A percentile compares a stretch with the other conserved stretches of the same genome.
These are phyloP conservation scores for Hypseocharis bilobata DNA, from an alignment of 441 rosid species.

Conservation along the genomic window DNA sequence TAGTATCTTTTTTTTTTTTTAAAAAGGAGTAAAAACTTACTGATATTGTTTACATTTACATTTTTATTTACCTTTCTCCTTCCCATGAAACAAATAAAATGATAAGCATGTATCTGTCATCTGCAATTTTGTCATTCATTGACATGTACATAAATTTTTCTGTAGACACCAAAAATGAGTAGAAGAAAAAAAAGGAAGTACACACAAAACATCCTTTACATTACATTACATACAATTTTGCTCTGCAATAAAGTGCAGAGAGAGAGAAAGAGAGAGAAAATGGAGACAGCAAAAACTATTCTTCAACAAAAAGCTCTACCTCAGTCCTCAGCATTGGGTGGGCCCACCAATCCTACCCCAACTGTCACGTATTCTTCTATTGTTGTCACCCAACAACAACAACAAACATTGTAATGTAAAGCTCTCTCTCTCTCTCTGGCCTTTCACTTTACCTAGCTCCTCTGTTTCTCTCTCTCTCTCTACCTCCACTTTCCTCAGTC, in stretches of 20 bases:
- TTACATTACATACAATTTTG: background rate
- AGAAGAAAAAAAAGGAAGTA: background rate
- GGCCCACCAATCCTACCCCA: slow-evolving; percentile 28
- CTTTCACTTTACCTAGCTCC: slow-evolving; percentile 28
- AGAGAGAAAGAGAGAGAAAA: background rate
- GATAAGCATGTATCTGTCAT: too few species aligned
- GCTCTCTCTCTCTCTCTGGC: slow-evolving; percentile 18
- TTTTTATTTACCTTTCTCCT: too few species aligned
- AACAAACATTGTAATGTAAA: too few species aligned
- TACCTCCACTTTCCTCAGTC: slow-evolving; percentile 22
- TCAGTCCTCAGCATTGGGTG: slow-evolving; percentile 6
- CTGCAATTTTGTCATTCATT: too few species aligned
- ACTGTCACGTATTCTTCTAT: slow-evolving; percentile 36
- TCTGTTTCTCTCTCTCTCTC: slow-evolving; percentile 17
- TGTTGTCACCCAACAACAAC: slow-evolving; percentile 18
- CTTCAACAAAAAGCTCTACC: slow-evolving; percentile 25
- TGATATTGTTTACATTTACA: too few species aligned
- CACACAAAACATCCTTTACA: too few species aligned
- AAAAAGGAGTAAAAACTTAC: too few species aligned
- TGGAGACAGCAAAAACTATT: slow-evolving; percentile 19
- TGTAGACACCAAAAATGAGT: too few species aligned
- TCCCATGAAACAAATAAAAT: too few species aligned
- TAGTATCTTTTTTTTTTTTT: too few species aligned
- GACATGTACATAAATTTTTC: too few species aligned
- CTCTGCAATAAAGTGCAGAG: background rate